Conservation (phyloP, 176 grass and related monocot genomes). For the Tillandsia fasciculata region DNA sequence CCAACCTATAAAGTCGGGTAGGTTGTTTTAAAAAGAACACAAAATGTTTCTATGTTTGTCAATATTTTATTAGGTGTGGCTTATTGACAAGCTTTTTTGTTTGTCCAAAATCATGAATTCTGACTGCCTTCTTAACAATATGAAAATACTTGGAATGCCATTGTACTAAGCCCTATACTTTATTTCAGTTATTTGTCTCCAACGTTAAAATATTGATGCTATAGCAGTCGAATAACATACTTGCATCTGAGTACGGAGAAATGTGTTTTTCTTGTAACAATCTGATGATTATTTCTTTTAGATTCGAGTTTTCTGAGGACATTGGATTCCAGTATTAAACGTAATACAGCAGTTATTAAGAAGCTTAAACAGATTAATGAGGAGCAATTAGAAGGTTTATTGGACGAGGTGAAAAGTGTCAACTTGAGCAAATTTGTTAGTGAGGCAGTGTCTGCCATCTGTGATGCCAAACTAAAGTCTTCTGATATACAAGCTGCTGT, state of each 20-base stretch:
- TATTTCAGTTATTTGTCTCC: background rate
- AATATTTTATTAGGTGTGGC: too few relatives aligned
- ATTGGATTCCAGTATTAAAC: constrained; percentile 88
- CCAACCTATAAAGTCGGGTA: too few relatives aligned
- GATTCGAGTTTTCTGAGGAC: constrained; percentile 86
- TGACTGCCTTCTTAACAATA: too few relatives aligned
- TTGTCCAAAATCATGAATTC: too few relatives aligned
- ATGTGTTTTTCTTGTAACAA: background rate
- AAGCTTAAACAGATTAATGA: constrained; percentile 95
- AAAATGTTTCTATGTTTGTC: too few relatives aligned
- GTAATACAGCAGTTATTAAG: constrained; percentile 88
- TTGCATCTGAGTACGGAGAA: constrained; percentile 3
- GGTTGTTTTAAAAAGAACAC: too few relatives aligned
- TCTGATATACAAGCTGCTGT: constrained; percentile 97
- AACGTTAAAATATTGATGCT: constrained; percentile 6
- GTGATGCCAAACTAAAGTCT: constrained; percentile 91
- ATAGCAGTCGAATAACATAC: background rate
- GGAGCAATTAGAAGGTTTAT: constrained; percentile 71
- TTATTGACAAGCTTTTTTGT: too few relatives aligned
- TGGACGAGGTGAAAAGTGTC: constrained; percentile 94
- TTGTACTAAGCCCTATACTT: background rate
- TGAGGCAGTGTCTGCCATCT: constrained; percentile 93
- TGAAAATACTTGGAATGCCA: too few relatives aligned
- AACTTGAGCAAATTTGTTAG: constrained; percentile 99
- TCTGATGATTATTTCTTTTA: constrained; percentile 46